Evolutionary conservation across 345 rosid species (phyloP), one percentile per base, ranked within the genome.

Genomic region (Capsella bursapastoris): DNA sequence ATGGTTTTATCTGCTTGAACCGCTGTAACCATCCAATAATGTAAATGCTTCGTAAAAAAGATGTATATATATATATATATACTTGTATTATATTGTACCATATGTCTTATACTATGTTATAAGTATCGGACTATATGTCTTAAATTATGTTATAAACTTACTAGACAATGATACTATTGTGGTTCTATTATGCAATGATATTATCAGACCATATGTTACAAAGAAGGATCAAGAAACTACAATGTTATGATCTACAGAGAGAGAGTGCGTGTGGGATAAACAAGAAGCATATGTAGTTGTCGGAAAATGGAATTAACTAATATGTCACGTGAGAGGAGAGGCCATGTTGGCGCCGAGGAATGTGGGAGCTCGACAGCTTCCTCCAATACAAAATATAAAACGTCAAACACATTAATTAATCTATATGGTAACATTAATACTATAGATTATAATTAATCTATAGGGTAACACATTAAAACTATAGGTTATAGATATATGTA

Each of bases 291-390:
- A 57, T 55, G 61, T 76, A 41, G 50, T 35, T 63, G 80, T 70
- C 63, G 59, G 65, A 25, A 62, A 63, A 37, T 55, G 59, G 7
- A 52, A 59, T 32, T 68, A 59, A 58, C 14, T 1, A 43, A 34
- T 29, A 29, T 29, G 81, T 88, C 96, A 90, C 90, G 92, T 86
- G 90, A 87, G 50, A 43, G 27, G 68, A 61, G 76, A 72, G 74
- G 70, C 71, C 84, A 71, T 82, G 82, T 86, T 75, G 89, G 87
- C 87, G 89, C 96, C 96, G 91, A 80, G 86, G 88, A 83, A 83
- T 81, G 78, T 77, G 91, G 85, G 86, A 22, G 82, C 84, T 88
- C 81, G 78, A 81, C 84, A 75, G 75, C 43, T 66, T 69, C 79
- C 3, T 62, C 37, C 65, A 27, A 52, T 22, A 59, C 60, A 58